These are phyloP conservation scores for Allium sativum DNA, from an alignment of 106 monocot genomes.

Conservation along the genomic window DNA sequence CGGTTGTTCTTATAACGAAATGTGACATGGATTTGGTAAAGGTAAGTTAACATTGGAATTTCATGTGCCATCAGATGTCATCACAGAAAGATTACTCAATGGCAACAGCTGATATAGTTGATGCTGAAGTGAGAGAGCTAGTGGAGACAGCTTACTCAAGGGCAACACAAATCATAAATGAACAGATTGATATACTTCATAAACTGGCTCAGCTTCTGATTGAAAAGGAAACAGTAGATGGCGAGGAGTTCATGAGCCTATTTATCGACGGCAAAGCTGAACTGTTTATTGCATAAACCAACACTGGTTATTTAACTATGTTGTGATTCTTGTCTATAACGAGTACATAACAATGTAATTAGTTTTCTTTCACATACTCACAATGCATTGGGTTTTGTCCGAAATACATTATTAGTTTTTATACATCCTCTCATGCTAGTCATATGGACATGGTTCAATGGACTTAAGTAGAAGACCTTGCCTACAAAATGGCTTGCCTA, in stretches of 20 bases:
- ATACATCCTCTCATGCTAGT: too few relatives aligned
- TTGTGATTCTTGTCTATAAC: slow-evolving; percentile 7
- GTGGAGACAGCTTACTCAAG: slow-evolving; percentile 78
- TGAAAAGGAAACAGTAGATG: slow-evolving; percentile 90
- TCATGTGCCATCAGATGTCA: slow-evolving; percentile 47
- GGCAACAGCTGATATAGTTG: slow-evolving; percentile 94
- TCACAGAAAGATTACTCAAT: slow-evolving; percentile 96
- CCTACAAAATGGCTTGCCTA: too few relatives aligned
- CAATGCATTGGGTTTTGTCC: too few relatives aligned
- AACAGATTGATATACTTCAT: slow-evolving; percentile 91
- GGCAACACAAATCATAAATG: slow-evolving; percentile 62
- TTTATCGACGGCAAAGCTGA: slow-evolving; percentile 99
- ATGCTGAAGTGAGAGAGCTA: slow-evolving; percentile 92
- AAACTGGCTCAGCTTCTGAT: slow-evolving; percentile 91
- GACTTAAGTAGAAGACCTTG: too few relatives aligned
- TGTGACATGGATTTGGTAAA: too few relatives aligned
- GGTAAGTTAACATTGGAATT: too few relatives aligned
- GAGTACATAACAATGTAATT: too few relatives aligned
- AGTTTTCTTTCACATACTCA: too few relatives aligned
- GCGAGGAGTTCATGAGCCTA: slow-evolving; percentile 99
- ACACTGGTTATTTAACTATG: not conserved
- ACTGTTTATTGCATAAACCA: slow-evolving; percentile 50
- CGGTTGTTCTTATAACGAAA: too few relatives aligned
- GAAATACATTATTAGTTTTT: too few relatives aligned
- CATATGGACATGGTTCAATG: too few relatives aligned